Percentiles rank a stretch among this genome's conserved stretches.
phyloP scores from a whole-genome alignment of 2,329 filamentous ascomycete genomes.

The Sporothrix sp. region DNA sequence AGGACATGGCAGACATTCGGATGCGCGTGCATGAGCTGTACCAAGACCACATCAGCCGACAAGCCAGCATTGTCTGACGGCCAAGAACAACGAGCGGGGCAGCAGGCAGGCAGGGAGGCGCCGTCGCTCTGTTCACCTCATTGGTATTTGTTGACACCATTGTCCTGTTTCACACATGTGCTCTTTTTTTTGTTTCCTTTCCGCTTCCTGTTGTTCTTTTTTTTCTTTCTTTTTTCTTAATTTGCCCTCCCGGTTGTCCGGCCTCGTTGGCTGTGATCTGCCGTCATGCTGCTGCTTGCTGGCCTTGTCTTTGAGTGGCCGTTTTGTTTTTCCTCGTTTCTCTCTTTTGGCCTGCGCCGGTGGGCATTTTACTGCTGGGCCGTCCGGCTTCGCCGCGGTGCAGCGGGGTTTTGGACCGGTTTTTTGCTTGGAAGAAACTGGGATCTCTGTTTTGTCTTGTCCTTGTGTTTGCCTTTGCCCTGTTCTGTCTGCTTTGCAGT shows the following conservation, averaged over 20 bases:
- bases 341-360: too few species aligned
- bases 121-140: too few species aligned
- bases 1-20: constrained; percentile 57
- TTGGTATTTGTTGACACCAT: not conserved
- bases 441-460: not conserved
- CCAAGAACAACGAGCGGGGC: not conserved
- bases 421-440: not conserved
- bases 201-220: not conserved
- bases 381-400: not conserved
- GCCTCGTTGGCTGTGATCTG: not conserved
- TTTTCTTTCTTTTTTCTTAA: not conserved
- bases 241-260: not conserved
- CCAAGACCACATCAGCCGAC: constrained; percentile 29
- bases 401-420: not conserved
- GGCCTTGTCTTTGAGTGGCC: not conserved
- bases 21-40: constrained; percentile 46
- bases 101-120: not conserved
- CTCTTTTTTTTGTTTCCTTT: not conserved
- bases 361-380: not conserved
- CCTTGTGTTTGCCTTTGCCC: not conserved
- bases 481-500: not conserved
- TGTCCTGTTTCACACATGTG: too few species aligned
- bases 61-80: constrained; percentile 30
- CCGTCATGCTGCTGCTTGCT: too few species aligned
- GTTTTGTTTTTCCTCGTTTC: not conserved